A percentile compares a stretch with the other conserved stretches of the same genome.
Conservation (phyloP, 345 rosid genomes). For the Acer saccharum region DNA sequence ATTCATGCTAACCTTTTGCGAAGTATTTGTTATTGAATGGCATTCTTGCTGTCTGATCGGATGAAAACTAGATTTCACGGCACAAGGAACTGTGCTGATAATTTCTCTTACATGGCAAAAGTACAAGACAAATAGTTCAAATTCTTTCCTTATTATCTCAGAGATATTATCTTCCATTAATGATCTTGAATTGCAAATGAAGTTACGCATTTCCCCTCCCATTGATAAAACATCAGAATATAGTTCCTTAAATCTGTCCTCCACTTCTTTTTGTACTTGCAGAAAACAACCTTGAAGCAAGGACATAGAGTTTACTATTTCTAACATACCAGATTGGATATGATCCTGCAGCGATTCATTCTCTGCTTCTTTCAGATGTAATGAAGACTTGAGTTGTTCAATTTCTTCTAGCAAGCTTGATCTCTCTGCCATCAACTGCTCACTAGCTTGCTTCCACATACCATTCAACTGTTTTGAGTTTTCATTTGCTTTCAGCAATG, state of each 20-base stretch:
- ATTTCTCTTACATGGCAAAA: constrained; percentile 53
- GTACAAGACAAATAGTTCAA: constrained; percentile 44
- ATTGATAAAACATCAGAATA: constrained; percentile 45
- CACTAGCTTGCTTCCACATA: constrained; percentile 58
- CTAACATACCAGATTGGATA: constrained; percentile 38
- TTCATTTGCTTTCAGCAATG: constrained; percentile 66
- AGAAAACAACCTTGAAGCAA: constrained; percentile 55
- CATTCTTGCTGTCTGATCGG: constrained; percentile 29
- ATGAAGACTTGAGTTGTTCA: constrained; percentile 54
- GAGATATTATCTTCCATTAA: constrained; percentile 59
- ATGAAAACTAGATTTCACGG: constrained; percentile 20
- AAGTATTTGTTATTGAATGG: constrained; percentile 16
- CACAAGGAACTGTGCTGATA: constrained; percentile 34
- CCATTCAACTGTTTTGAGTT: constrained; percentile 50
- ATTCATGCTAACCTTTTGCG: constrained; percentile 16
- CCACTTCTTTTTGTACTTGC: constrained; percentile 63
- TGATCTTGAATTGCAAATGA: constrained; percentile 46
- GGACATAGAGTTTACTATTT: constrained; percentile 53
- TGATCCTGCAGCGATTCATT: constrained; percentile 51
- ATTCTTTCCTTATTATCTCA: constrained; percentile 59
- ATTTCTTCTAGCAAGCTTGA: constrained; percentile 53
- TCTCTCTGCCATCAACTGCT: constrained; percentile 53
- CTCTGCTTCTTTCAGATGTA: constrained; percentile 54
- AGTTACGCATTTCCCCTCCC: constrained; percentile 46
- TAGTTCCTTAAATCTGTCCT: constrained; percentile 48